Base-by-base conservation (phyloP, 495 filamentous ascomycete genomes). In the Aspergillus olivimuriae region DNA sequence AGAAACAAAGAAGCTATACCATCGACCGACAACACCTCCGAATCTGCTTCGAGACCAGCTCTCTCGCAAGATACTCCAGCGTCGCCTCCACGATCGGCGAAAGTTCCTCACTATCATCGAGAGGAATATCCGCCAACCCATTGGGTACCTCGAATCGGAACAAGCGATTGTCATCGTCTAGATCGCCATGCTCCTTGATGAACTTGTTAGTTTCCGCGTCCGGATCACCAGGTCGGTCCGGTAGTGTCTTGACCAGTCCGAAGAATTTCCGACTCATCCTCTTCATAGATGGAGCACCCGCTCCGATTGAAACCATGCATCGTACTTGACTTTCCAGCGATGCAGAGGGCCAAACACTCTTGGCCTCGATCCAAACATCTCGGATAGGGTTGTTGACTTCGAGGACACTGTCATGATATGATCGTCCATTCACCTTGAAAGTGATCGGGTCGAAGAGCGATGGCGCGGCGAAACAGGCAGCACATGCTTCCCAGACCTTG, bases 271-370 rank as follows among this genome's bases (percentile, higher is more conserved):
- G 48, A 22, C 48, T 30, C 8, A 65, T 42, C 9, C 62, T 51
- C 20, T 58, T 55, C 42, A 69, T 48, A 1, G 53, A 49, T 20
- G 62, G 68, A 1, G 62, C 36, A 12, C 69, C 69, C 12, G 66
- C 73, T 3, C 71, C 73, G 17, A 76, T 71, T 1, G 69, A 73
- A 2, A 77, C 60, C 31, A 75, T 41, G 35, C 65, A 73, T 39
- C 58, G 52, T 26, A 73, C 47, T 17, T 50, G 63, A 4, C 51
- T 50, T 41, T 63, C 57, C 18, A 72, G 49, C 12, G 58, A 42
- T 4, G 51, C 48, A 1, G 47, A 41, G 8, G 52, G 44, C 62
- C 62, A 75, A 5, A 68, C 45, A 22, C 57, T 49, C 20, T 60
- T 53, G n/a, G 70, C 73, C 51, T 76, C 50, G n/a, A 59, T 60